These are phyloP conservation scores for Yamadazyma spencermartinsiae DNA, from an alignment of 1,139 yeast genomes.

Conservation along the genomic window DNA sequence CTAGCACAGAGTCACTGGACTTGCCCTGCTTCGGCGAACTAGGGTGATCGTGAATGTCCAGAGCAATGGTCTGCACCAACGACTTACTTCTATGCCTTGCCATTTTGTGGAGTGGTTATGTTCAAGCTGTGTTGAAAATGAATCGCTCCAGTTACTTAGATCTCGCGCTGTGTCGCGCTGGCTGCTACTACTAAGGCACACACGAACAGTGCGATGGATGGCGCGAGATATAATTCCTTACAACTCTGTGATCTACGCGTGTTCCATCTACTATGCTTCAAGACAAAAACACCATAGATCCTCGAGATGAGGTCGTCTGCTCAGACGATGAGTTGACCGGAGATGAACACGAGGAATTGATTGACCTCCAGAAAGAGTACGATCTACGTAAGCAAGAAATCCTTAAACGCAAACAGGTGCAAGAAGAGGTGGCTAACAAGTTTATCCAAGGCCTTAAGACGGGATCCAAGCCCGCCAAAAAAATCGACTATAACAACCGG, in stretches of 20 bases:
- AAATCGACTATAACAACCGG: slow-evolving; percentile 22
- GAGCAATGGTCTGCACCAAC: slow-evolving; percentile 47
- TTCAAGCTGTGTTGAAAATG: slow-evolving; percentile 3
- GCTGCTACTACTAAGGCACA: too few species aligned
- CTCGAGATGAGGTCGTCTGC: slow-evolving; percentile 20
- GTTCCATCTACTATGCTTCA: too few species aligned
- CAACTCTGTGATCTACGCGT: too few species aligned
- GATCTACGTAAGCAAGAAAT: slow-evolving; percentile 23
- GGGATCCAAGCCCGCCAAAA: slow-evolving; percentile 11
- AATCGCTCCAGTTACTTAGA: neutral
- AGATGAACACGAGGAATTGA: slow-evolving; percentile 29
- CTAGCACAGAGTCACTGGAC: too few species aligned
- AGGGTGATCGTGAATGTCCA: slow-evolving; percentile 40
- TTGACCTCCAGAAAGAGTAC: slow-evolving; percentile 30
- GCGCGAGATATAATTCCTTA: too few species aligned
- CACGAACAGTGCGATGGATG: too few species aligned
- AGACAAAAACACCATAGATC: slow-evolving; percentile 15
- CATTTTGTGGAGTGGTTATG: slow-evolving; percentile 20
- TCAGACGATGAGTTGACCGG: slow-evolving; percentile 28
- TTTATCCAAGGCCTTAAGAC: slow-evolving; percentile 12
- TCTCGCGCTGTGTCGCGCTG: neutral
- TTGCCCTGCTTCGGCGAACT: too few species aligned
- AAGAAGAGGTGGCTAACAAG: slow-evolving; percentile 8
- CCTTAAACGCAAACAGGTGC: slow-evolving; percentile 16
- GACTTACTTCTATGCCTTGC: slow-evolving; percentile 50